phyloP scores from a whole-genome alignment of 768 basidiomycete genomes.

The Tephrocybe sp. region DNA sequence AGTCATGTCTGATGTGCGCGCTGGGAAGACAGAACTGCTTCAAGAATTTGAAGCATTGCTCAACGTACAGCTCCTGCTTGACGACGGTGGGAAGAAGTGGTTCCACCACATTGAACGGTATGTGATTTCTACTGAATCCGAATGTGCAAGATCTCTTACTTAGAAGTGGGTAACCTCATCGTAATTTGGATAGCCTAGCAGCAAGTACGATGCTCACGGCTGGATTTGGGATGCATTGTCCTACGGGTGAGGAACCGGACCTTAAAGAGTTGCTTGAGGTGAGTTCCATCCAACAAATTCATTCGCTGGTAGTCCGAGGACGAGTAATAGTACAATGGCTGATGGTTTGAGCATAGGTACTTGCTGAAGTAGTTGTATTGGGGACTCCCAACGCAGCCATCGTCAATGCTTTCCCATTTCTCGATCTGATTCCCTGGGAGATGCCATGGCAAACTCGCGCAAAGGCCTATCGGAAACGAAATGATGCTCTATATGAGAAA shows the following conservation, averaged over 20 bases:
- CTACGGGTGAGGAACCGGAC: background rate
- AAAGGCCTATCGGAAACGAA: no score
- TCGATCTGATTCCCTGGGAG: no score
- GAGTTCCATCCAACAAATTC: background rate
- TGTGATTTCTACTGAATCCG: background rate
- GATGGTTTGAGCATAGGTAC: background rate
- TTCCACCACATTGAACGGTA: background rate
- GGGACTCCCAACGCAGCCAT: background rate
- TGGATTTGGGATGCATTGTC: conserved; percentile 1
- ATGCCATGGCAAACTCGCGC: no score
- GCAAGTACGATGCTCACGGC: background rate
- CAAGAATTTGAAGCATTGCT: background rate
- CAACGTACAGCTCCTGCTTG: background rate
- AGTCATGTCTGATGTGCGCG: background rate
- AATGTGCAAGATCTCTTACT: no score
- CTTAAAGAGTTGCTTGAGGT: background rate
- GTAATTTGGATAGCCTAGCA: background rate
- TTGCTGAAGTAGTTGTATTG: background rate
- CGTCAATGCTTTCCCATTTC: no score
- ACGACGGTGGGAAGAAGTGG: background rate
- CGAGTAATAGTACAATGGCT: background rate
- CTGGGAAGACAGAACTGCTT: background rate
- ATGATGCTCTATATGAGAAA: no score
- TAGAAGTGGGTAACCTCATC: no score
- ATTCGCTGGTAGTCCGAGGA: background rate